Evolutionary conservation across 352 stramenopile species (phyloP).

Genomic region (Globisporangium polare): DNA sequence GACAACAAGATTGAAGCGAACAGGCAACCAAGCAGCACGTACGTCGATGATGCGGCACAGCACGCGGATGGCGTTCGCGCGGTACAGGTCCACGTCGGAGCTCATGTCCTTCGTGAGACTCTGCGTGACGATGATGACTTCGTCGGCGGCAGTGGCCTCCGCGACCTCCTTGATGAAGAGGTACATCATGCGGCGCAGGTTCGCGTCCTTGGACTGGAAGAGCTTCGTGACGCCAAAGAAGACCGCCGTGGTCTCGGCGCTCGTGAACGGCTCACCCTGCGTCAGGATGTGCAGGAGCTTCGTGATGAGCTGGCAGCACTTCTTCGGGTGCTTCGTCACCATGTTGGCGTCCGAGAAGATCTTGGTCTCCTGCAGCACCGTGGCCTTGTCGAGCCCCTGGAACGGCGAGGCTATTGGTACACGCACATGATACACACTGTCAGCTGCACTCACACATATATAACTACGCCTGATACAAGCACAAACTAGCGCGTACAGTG

Average conservation of each 20-base stretch:
- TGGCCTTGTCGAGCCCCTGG: constrained; percentile 94
- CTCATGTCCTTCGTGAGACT: constrained; percentile 99
- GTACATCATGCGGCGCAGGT: constrained; percentile 98
- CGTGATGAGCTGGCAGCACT: constrained; percentile 99
- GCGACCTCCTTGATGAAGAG: constrained; percentile 99
- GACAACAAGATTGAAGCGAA: neutral
- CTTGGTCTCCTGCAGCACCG: constrained; percentile 96
- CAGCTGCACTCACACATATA: neutral
- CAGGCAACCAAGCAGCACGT: constrained; percentile 13
- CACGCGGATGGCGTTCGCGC: constrained; percentile 98
- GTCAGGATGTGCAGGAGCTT: constrained; percentile 98
- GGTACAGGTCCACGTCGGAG: constrained; percentile 96
- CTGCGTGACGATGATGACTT: constrained; percentile 99
- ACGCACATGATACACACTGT: constrained; percentile 8
- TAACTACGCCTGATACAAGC: constrained; percentile 3
- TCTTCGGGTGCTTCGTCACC: constrained; percentile 95
- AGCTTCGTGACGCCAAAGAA: constrained; percentile 99
- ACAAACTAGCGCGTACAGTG: constrained; percentile 49
- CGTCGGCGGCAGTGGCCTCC: constrained; percentile 85
- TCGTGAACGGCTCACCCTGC: constrained; percentile 96
- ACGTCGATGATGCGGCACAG: constrained; percentile 94
- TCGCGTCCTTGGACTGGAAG: constrained; percentile 98
- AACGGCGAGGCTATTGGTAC: constrained; percentile 83
- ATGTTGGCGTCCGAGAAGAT: constrained; percentile 98
- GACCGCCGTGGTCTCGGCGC: constrained; percentile 95